Conservation (phyloP, 129 eudicot species). For the Heracleum sosnowskyi region DNA sequence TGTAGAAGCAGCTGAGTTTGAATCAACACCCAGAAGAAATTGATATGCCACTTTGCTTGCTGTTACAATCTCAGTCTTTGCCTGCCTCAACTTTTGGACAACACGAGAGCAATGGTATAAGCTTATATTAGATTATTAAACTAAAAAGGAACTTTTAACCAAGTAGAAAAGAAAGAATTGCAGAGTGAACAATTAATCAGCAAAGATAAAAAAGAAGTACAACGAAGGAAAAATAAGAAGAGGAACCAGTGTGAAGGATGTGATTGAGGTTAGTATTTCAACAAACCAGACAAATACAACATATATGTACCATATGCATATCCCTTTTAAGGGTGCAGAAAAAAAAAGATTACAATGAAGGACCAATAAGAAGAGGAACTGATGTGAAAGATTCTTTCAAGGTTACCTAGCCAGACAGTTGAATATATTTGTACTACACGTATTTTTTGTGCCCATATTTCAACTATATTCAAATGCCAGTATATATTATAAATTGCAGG, state of each 20-base stretch:
- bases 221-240: neutral
- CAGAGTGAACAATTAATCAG: neutral
- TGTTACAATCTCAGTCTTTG: slow-evolving; percentile 87
- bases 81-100: slow-evolving; percentile 68
- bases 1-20: slow-evolving; percentile 37
- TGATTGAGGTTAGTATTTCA: neutral
- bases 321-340: neutral
- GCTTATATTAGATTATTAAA: neutral
- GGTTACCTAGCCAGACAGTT: neutral
- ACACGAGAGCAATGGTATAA: neutral
- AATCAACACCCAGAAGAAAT: slow-evolving; percentile 59
- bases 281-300: neutral
- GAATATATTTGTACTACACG: neutral
- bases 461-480: too few species aligned
- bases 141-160: neutral
- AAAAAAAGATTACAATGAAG: neutral
- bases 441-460: neutral
- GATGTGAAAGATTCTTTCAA: neutral
- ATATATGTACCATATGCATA: neutral
- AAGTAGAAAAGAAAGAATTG: neutral
- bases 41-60: slow-evolving; percentile 93
- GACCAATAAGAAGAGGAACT: neutral
- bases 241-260: neutral
- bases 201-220: neutral
- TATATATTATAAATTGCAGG: neutral